phyloP scores from a whole-genome alignment of 2,329 filamentous ascomycete species.

The Talaromyces piceae region DNA sequence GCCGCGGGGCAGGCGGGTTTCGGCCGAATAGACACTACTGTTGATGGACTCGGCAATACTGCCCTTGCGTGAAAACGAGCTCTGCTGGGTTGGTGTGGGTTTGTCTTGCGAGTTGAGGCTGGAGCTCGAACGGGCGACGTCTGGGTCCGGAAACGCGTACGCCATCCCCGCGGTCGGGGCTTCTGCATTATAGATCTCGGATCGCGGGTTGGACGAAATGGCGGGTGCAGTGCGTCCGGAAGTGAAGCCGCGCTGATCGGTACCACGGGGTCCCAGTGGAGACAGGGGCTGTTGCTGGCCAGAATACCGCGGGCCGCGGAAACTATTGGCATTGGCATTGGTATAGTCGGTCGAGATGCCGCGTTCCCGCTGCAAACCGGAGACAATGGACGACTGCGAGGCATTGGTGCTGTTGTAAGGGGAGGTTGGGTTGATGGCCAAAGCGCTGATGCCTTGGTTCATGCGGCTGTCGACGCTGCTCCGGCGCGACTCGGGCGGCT shows the following conservation, averaged over 20 bases:
- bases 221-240: slow-evolving; percentile 42
- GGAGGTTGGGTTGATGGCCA: slow-evolving; percentile 41
- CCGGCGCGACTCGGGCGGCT: slow-evolving; percentile 41
- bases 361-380: slow-evolving; percentile 35
- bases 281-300: slow-evolving; percentile 36
- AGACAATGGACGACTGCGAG: slow-evolving; percentile 40
- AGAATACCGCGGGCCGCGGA: slow-evolving; percentile 36
- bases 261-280: slow-evolving; percentile 31
- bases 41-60: slow-evolving; percentile 41
- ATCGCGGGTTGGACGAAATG: slow-evolving; percentile 42
- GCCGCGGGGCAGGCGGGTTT: slow-evolving; percentile 38
- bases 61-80: slow-evolving; percentile 36
- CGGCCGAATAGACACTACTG: slow-evolving; percentile 44
- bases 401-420: slow-evolving; percentile 42
- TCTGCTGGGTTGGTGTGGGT: slow-evolving; percentile 19
- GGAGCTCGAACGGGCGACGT: slow-evolving; percentile 33
- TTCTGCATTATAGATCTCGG: slow-evolving; percentile 44
- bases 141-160: slow-evolving; percentile 45
- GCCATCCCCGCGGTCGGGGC: slow-evolving; percentile 43
- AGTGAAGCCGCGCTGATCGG: slow-evolving; percentile 36
- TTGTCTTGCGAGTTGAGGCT: slow-evolving; percentile 28
- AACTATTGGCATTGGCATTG: slow-evolving; percentile 21
- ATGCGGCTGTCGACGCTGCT: slow-evolving; percentile 44
- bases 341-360: slow-evolving; percentile 34
- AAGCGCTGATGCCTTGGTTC: slow-evolving; percentile 42